Conservation (phyloP, 2,329 filamentous ascomycete species). For the Curvularia lunata region DNA sequence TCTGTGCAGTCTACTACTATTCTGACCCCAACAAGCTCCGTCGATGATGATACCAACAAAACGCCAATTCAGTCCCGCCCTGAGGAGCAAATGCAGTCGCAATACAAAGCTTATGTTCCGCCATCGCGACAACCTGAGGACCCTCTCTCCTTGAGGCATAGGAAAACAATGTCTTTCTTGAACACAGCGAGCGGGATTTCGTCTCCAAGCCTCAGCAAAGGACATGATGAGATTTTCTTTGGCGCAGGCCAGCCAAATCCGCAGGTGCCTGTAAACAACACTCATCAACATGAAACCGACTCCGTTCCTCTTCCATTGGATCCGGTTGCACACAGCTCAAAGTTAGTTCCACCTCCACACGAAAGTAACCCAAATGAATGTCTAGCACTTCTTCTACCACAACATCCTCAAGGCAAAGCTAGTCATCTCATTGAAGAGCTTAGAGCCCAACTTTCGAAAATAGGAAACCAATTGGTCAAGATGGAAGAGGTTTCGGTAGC, state of each 20-base stretch:
- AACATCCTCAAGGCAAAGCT: slow-evolving; percentile 17
- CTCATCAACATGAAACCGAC: slow-evolving; percentile 30
- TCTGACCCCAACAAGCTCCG: slow-evolving; percentile 46
- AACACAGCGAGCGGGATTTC: slow-evolving; percentile 17
- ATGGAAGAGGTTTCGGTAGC: slow-evolving; percentile 33
- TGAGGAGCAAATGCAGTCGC: slow-evolving; percentile 30
- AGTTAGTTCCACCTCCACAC: slow-evolving; percentile 16
- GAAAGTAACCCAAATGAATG: slow-evolving; percentile 26
- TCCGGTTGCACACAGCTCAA: slow-evolving; percentile 26
- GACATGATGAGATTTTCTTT: slow-evolving; percentile 48
- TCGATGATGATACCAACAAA: slow-evolving; percentile 40
- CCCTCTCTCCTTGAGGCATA: slow-evolving; percentile 24
- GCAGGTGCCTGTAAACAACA: slow-evolving; percentile 21
- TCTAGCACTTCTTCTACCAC: slow-evolving; percentile 32
- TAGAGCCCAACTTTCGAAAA: slow-evolving; percentile 20
- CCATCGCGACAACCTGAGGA: slow-evolving; percentile 20
- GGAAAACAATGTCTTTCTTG: slow-evolving; percentile 33
- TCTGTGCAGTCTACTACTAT: slow-evolving; percentile 41
- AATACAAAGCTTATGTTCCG: slow-evolving; percentile 47
- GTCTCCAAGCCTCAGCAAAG: slow-evolving; percentile 20
- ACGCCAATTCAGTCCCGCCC: slow-evolving; percentile 42
- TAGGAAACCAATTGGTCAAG: slow-evolving; percentile 29
- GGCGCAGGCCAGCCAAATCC: slow-evolving; percentile 21
- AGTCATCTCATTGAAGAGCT: slow-evolving; percentile 33
- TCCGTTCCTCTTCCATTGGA: slow-evolving; percentile 37